Base-by-base conservation (phyloP, 2,329 filamentous ascomycete genomes). In the Trichoderma endophyticum region DNA sequence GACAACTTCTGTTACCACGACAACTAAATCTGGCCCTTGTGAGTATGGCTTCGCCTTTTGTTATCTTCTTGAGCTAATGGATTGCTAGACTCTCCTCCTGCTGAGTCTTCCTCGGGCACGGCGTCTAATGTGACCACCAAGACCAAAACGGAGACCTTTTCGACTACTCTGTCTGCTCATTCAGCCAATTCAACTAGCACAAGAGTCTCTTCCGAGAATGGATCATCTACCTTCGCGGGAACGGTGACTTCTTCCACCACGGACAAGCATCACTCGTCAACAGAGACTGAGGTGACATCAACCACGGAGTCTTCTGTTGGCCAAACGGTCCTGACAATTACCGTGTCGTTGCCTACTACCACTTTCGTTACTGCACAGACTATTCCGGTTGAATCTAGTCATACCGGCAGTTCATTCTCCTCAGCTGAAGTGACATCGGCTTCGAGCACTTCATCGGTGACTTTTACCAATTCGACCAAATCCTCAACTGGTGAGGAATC, bases 11-110 rank as follows among this genome's bases (percentile, higher is more conserved):
- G 21, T 18, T 32, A 66, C 63, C 28, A 61, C 73, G 11, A 39
- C 36, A 11, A 63, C 73, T 6, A 39, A 34, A n/a, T 67, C 64
- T 56, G 39, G 28, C 21, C 43, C 34, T 36, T 71, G 75, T 76
- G n/a, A 73, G 75, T 73, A 14, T 51, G 7, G 0, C 14, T 12
- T 12, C 1, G 9, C 11, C 57, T 12, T 18, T 59, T 18, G 2
- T 39, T 15, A 3, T 32, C 18, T 51, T 21, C 18, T 18, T 24
- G 30, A 64, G 12, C 72, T 73, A 51, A 72, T 24, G 9, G 2
- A 5, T 18, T n/a, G 62, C 9, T 34, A 71, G 72, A 72, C 21
- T 30, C 60, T 26, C 56, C 64, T 3, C 28, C 39, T 54, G 61
- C 18, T 43, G 66, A 56, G 18, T 71, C 72, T 6, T 71, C 69